Evolutionary conservation across 2,329 filamentous ascomycete genomes (phyloP).

Genomic region (Claviceps spartinae): DNA sequence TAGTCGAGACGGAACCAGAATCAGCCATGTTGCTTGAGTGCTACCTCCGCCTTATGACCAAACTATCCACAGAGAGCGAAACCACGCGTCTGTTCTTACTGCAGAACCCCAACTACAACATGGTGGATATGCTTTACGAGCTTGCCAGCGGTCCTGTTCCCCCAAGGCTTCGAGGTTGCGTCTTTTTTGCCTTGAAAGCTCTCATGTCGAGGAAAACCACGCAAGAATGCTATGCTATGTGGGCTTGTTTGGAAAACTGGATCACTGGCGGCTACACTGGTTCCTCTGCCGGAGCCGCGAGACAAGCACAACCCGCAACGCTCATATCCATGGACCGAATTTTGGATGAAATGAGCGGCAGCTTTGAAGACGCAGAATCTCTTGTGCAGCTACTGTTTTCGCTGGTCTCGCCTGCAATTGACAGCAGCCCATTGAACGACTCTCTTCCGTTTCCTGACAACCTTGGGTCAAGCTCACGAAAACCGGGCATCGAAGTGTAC

Average conservation of each 20-base stretch:
- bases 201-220: conserved; percentile 62
- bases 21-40: conserved; percentile 94
- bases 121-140: conserved; percentile 63
- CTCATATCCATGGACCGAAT: conserved; percentile 45
- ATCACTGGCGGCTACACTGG: conserved; percentile 46
- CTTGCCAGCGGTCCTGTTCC: conserved; percentile 67
- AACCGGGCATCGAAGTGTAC: conserved; percentile 79
- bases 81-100: conserved; percentile 62
- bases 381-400: conserved; percentile 67
- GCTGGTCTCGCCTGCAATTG: conserved; percentile 53
- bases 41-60: conserved; percentile 77
- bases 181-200: conserved; percentile 65
- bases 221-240: conserved; percentile 58
- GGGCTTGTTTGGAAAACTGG: conserved; percentile 70
- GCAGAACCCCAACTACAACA: conserved; percentile 46
- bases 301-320: conserved; percentile 20
- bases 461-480: conserved; percentile 61
- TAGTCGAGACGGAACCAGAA: conserved; percentile 75
- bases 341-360: conserved; percentile 59
- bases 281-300: conserved; percentile 19
- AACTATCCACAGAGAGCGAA: conserved; percentile 63
- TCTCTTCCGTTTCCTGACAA: conserved; percentile 75
- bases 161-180: conserved; percentile 65
- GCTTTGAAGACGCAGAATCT: conserved; percentile 74
- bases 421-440: conserved; percentile 53